phyloP scores from a whole-genome alignment of 169 alveolate species.

The Plasmodium berghei region DNA sequence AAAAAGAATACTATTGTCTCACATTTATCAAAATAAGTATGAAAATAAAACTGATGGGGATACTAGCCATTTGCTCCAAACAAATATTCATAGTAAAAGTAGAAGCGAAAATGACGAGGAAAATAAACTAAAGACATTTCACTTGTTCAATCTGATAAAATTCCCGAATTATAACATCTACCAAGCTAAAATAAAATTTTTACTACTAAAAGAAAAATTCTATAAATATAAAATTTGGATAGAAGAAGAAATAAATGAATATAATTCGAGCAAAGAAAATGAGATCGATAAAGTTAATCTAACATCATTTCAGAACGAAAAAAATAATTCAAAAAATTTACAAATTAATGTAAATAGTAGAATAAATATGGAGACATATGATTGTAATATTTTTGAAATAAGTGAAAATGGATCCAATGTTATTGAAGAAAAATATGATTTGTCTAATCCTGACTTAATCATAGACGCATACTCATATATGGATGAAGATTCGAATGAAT shows the following conservation, averaged over 20 bases:
- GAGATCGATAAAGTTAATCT: background rate
- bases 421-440: no score
- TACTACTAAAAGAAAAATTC: constrained; percentile 34
- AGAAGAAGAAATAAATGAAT: constrained; percentile 34
- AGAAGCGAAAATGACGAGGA: background rate
- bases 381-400: no score
- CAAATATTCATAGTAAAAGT: no score
- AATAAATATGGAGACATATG: no score
- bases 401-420: no score
- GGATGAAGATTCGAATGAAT: constrained; percentile 34
- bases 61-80: no score
- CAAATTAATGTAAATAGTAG: no score
- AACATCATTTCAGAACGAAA: no score
- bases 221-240: constrained; percentile 36
- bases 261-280: background rate
- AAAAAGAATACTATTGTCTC: constrained; percentile 17
- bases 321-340: no score
- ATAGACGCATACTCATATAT: no score
- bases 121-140: background rate
- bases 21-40: background rate
- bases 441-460: no score
- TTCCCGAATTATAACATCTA: constrained; percentile 44
- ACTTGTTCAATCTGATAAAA: constrained; percentile 17
- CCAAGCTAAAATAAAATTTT: constrained; percentile 52
- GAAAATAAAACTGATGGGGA: no score